Conservation (phyloP, 148 eudicot genomes). For the Dysphania ambrosioides region DNA sequence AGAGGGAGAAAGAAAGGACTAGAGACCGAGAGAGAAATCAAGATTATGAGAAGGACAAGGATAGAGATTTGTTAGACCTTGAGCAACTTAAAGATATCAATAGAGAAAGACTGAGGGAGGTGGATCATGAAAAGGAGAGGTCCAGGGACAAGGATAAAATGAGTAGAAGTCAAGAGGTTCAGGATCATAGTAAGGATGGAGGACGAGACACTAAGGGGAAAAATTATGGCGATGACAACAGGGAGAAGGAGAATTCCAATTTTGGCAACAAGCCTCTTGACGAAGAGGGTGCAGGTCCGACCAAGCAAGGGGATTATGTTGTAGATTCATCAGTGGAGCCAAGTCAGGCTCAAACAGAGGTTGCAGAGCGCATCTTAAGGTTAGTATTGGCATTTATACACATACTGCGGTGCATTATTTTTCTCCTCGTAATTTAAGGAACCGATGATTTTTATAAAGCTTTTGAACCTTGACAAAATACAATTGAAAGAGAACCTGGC, state of each 20-base stretch:
- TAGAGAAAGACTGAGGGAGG: constrained; percentile 49
- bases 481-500: background rate
- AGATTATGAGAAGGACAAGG: constrained; percentile 42
- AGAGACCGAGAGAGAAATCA: constrained; percentile 42
- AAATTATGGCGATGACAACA: constrained; percentile 35
- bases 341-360: constrained; percentile 36
- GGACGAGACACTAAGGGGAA: constrained; percentile 35
- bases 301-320: constrained; percentile 33
- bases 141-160: constrained; percentile 48
- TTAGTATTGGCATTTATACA: constrained; percentile 28
- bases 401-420: background rate
- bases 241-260: constrained; percentile 31
- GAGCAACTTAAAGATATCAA: constrained; percentile 47
- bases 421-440: background rate
- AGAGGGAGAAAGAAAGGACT: constrained; percentile 43
- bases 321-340: constrained; percentile 33
- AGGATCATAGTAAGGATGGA: constrained; percentile 43
- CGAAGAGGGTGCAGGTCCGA: constrained; percentile 34
- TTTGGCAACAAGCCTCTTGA: constrained; percentile 27
- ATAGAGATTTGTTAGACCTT: constrained; percentile 41
- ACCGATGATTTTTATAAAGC: background rate
- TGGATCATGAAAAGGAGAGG: constrained; percentile 51
- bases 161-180: constrained; percentile 51
- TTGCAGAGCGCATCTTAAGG: constrained; percentile 65
- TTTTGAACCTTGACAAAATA: background rate